Conservation (phyloP, 805 yeast species). For the Candida khao-thaluensis region DNA sequence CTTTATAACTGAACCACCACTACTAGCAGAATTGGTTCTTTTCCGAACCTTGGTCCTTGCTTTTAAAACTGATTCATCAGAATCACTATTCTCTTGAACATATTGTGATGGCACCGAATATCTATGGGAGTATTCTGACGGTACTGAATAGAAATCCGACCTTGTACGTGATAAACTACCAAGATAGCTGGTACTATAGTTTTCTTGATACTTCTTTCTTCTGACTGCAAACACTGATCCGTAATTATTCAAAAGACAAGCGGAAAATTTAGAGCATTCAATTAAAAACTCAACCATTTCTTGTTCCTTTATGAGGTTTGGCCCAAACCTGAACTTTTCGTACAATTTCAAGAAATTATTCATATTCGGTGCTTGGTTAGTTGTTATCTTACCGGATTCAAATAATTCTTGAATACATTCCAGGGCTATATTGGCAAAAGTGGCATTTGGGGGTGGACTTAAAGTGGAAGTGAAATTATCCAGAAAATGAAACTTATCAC, state of each 20-base stretch:
- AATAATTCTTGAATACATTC: slow-evolving; percentile 25
- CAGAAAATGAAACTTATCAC: slow-evolving; percentile 49
- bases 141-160: slow-evolving; percentile 6
- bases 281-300: slow-evolving; percentile 63
- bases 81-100: not conserved
- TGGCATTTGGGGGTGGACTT: slow-evolving; percentile 34
- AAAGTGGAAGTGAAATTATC: slow-evolving; percentile 13
- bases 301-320: slow-evolving; percentile 53
- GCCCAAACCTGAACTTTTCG: slow-evolving; percentile 69
- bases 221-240: slow-evolving; percentile 16
- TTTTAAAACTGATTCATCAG: slow-evolving; percentile 5
- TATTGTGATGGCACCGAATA: not conserved
- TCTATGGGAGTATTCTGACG: slow-evolving; percentile 1
- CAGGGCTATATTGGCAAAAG: slow-evolving; percentile 43
- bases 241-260: slow-evolving; percentile 17
- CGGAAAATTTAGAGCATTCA: slow-evolving; percentile 21
- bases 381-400: slow-evolving; percentile 6
- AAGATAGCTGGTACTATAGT: not conserved
- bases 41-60: not conserved
- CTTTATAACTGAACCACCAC: slow-evolving; percentile 18
- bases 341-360: slow-evolving; percentile 47
- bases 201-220: slow-evolving; percentile 7
- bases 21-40: slow-evolving; percentile 8
- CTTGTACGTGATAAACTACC: slow-evolving; percentile 1
- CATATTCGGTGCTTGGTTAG: slow-evolving; percentile 8